Evolutionary conservation across 768 basidiomycete species (phyloP).

Genomic region (Boletus subparvulus): DNA sequence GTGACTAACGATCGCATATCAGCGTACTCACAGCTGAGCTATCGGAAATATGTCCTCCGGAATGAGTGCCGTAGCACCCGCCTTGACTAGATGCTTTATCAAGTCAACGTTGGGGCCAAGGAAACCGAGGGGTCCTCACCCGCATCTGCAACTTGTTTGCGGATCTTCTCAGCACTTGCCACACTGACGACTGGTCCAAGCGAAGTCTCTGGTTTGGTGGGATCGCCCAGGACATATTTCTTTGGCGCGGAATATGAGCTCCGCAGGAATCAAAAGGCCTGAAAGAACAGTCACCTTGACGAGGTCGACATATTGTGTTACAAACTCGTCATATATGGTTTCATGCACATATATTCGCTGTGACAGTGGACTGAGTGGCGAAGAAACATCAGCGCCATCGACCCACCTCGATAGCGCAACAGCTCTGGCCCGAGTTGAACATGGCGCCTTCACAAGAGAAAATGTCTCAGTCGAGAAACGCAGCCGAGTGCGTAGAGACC

Average conservation of each 20-base stretch:
- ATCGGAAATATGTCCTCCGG: slow-evolving; percentile 63
- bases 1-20: background rate
- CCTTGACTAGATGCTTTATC: slow-evolving; percentile 46
- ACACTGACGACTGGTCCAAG: slow-evolving; percentile 93
- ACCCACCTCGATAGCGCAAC: slow-evolving; percentile 85
- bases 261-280: background rate
- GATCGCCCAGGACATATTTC: slow-evolving; percentile 87
- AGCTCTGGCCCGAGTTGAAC: slow-evolving; percentile 98
- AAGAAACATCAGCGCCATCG: background rate
- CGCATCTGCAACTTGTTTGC: slow-evolving; percentile 85
- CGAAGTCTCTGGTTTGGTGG: slow-evolving; percentile 67
- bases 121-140: slow-evolving; percentile 40
- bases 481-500: background rate
- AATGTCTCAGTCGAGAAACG: background rate
- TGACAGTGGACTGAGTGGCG: background rate
- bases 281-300: slow-evolving; percentile 53
- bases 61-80: slow-evolving; percentile 78
- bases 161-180: slow-evolving; percentile 79
- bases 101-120: background rate
- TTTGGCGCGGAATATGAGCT: slow-evolving; percentile 26
- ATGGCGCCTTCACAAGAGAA: slow-evolving; percentile 60
- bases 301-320: slow-evolving; percentile 66
- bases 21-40: slow-evolving; percentile 60
- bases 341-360: slow-evolving; percentile 95
- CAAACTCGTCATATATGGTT: slow-evolving; percentile 75